These are phyloP conservation scores for Lachnellula subtilissima DNA, from an alignment of 2,329 filamentous ascomycete genomes.

Conservation along the genomic window DNA sequence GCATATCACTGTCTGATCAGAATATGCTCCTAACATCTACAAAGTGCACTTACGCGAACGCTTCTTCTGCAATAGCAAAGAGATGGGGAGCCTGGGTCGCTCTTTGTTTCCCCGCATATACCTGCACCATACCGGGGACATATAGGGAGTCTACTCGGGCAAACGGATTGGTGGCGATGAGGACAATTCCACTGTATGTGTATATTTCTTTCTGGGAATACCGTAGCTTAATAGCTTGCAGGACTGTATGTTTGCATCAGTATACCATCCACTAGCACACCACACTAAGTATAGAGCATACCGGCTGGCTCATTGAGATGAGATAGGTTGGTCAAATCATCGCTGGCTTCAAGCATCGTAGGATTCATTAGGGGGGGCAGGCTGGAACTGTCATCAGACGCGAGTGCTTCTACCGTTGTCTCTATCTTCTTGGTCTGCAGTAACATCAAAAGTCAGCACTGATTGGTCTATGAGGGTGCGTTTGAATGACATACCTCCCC, in stretches of 20 bases:
- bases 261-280: conserved; percentile 3
- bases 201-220: conserved; percentile 99
- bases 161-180: conserved; percentile 98
- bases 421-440: conserved; percentile 71
- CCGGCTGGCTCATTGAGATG: conserved; percentile 97
- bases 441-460: conserved; percentile 21
- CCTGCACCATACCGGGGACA: conserved; percentile 98
- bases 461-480: conserved; percentile 7
- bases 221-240: conserved; percentile 95
- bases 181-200: conserved; percentile 97
- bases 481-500: conserved; percentile 64
- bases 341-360: conserved; percentile 94
- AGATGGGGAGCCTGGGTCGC: conserved; percentile 95
- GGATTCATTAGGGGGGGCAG: conserved; percentile 97
- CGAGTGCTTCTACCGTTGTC: conserved; percentile 70
- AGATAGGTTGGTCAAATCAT: conserved; percentile 94
- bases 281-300: conserved; percentile 41
- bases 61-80: conserved; percentile 98
- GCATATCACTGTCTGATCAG: conserved; percentile 75
- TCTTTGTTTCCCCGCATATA: conserved; percentile 94
- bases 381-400: conserved; percentile 69
- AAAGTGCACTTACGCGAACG: conserved; percentile 71
- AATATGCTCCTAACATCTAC: conserved; percentile 1
- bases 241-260: conserved; percentile 51
- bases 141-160: conserved; percentile 96